Percentiles rank a stretch among this genome's conserved stretches.
Evolutionary conservation across 768 basidiomycete genomes (phyloP).

Genomic region (Lenzites betulinus): DNA sequence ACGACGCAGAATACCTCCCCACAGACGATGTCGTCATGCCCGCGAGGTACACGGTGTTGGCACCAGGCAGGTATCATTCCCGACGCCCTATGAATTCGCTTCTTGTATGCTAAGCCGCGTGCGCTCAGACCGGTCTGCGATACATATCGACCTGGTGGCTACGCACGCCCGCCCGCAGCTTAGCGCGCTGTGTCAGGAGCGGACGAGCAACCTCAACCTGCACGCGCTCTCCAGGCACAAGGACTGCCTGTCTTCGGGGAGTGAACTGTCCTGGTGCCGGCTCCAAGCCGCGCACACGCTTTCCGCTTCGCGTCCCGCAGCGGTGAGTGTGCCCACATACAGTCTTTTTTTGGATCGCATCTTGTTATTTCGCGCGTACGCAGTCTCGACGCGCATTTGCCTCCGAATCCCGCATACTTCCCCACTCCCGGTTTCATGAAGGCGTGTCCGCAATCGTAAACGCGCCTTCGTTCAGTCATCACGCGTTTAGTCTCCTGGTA

Average conservation of each 20-base stretch:
- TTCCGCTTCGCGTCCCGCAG: background rate
- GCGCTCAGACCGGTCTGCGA: conserved; percentile 2
- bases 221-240: background rate
- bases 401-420: no score
- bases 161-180: conserved; percentile 5
- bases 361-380: conserved; percentile 1
- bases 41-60: conserved; percentile 7
- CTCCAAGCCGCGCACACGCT: background rate
- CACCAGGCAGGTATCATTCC: conserved; percentile 2
- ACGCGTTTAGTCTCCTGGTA: no score
- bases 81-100: no score
- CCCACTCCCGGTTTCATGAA: no score
- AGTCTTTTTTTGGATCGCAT: background rate
- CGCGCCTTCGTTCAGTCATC: no score
- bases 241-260: background rate
- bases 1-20: conserved; percentile 9
- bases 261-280: background rate
- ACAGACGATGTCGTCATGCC: conserved; percentile 7
- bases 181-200: background rate
- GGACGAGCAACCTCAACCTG: background rate
- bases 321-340: background rate
- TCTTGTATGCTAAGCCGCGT: background rate
- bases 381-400: no score
- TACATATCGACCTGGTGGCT: conserved; percentile 1
- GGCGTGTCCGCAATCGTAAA: no score